These are phyloP conservation scores for Phytopythium ostracodes DNA, from an alignment of 352 stramenopile species.

Conservation along the genomic window DNA sequence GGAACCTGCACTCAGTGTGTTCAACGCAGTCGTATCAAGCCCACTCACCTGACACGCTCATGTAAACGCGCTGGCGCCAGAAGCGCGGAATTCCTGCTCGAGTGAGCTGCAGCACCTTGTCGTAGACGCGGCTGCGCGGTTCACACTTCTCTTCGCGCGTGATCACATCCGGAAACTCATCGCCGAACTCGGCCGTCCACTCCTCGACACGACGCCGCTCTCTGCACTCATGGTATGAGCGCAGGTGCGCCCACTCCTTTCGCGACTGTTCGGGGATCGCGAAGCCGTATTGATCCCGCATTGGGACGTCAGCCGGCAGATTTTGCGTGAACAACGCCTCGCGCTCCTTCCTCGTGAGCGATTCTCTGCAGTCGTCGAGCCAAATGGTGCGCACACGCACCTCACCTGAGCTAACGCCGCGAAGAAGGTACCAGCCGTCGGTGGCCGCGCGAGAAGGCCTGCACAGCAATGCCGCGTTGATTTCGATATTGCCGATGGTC, in stretches of 20 bases:
- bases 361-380: constrained; percentile 16
- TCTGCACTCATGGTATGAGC: constrained; percentile 69
- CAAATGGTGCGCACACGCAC: constrained; percentile 62
- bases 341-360: constrained; percentile 18
- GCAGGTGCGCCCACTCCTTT: constrained; percentile 54
- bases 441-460: constrained; percentile 32
- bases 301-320: constrained; percentile 20
- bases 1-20: not conserved
- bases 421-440: constrained; percentile 56
- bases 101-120: constrained; percentile 25
- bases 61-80: constrained; percentile 66
- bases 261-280: constrained; percentile 34
- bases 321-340: constrained; percentile 39
- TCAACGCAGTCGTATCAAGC: not conserved
- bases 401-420: constrained; percentile 43
- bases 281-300: constrained; percentile 68
- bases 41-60: constrained; percentile 49
- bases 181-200: constrained; percentile 51
- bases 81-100: constrained; percentile 54
- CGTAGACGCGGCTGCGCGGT: not conserved
- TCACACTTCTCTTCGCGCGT: constrained; percentile 1
- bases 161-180: constrained; percentile 36
- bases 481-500: constrained; percentile 45
- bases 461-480: constrained; percentile 35
- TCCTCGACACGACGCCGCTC: constrained; percentile 62